Evolutionary conservation across 768 basidiomycete species (phyloP).

Genomic region (Gloeostereum incarnatum): DNA sequence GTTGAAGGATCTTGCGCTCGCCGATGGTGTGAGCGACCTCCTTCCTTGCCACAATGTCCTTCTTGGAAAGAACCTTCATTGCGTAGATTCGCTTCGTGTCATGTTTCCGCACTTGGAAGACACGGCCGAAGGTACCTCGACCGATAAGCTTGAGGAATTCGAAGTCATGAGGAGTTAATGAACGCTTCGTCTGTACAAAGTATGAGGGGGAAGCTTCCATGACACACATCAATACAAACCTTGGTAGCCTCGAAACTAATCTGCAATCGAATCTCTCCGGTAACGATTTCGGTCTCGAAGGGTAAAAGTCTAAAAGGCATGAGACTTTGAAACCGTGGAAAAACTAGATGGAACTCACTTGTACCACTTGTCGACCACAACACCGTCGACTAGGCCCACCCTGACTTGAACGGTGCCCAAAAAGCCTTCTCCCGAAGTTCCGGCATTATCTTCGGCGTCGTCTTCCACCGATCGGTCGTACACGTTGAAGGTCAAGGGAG

Average conservation of each 20-base stretch:
- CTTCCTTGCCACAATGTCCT: constrained; percentile 98
- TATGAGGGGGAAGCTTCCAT: too few species aligned
- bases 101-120: constrained; percentile 97
- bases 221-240: too few species aligned
- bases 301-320: not conserved
- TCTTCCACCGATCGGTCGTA: constrained; percentile 89
- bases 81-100: constrained; percentile 99
- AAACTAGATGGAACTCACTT: constrained; percentile 50
- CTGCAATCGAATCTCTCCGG: constrained; percentile 91
- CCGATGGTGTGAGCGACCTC: constrained; percentile 99
- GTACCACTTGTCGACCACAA: constrained; percentile 96
- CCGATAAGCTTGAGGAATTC: constrained; percentile 99
- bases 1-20: constrained; percentile 96
- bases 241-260: constrained; percentile 88
- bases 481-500: constrained; percentile 77
- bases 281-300: constrained; percentile 57
- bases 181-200: constrained; percentile 77
- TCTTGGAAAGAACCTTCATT: constrained; percentile 98
- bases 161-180: constrained; percentile 91
- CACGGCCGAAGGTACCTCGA: constrained; percentile 94
- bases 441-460: too few species aligned
- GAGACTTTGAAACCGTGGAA: constrained; percentile 7
- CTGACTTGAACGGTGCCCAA: constrained; percentile 88
- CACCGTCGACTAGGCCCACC: constrained; percentile 85
- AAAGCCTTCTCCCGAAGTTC: constrained; percentile 89